Evolutionary conservation across 306 rosid genomes (phyloP).

Genomic region (Senna tora): DNA sequence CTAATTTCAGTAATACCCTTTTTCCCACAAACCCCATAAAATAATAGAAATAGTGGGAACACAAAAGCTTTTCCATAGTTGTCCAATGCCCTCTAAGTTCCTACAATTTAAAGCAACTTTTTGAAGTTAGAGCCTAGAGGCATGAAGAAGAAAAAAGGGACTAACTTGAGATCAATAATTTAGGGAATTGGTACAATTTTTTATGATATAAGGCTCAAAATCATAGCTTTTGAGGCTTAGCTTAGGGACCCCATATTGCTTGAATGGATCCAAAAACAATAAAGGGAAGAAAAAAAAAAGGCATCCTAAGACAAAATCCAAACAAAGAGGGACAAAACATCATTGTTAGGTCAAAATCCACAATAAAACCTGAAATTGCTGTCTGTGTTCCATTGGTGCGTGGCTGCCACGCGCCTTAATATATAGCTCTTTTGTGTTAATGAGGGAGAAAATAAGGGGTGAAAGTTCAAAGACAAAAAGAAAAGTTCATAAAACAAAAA

Average conservation of each 20-base stretch:
- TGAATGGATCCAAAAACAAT: neutral
- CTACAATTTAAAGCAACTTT: conserved; percentile 41
- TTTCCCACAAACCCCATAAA: conserved; percentile 32
- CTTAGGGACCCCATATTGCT: conserved; percentile 14
- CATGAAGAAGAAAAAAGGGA: neutral
- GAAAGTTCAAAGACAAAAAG: neutral
- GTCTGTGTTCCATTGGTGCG: conserved; percentile 42
- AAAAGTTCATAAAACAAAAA: neutral
- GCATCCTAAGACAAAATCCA: conserved; percentile 36
- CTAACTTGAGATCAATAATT: conserved; percentile 17
- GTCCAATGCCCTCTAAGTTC: neutral
- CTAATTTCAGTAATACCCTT: conserved; percentile 13
- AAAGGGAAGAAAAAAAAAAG: neutral
- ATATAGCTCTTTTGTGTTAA: neutral
- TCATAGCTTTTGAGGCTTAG: neutral
- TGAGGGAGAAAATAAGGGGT: too few relatives aligned
- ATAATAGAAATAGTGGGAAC: conserved; percentile 45
- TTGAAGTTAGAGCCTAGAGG: conserved; percentile 41
- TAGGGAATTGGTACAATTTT: conserved; percentile 12
- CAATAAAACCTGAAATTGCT: neutral
- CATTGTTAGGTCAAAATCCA: conserved; percentile 41
- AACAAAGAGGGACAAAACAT: conserved; percentile 45
- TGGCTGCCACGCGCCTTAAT: neutral
- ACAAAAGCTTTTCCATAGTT: conserved; percentile 13
- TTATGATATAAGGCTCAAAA: conserved; percentile 17